phyloP scores from a whole-genome alignment of 2,329 filamentous ascomycete species.

The Pseudocercospora macadamiae region DNA sequence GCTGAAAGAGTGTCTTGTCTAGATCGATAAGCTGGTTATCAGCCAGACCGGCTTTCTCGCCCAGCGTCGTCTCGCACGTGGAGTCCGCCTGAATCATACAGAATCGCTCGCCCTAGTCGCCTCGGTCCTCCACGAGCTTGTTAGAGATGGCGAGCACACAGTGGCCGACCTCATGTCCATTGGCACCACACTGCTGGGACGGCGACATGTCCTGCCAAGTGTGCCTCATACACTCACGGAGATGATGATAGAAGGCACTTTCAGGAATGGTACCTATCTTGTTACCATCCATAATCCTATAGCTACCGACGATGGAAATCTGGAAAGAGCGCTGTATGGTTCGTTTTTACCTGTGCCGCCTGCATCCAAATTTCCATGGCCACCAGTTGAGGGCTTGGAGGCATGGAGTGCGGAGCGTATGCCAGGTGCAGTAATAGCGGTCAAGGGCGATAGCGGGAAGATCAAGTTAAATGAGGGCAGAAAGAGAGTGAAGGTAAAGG shows the following conservation, averaged over 20 bases:
- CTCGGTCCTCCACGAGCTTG: slow-evolving; percentile 90
- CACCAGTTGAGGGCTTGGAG: slow-evolving; percentile 58
- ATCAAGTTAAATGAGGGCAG: slow-evolving; percentile 75
- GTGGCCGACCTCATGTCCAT: slow-evolving; percentile 93
- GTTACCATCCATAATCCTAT: slow-evolving; percentile 94
- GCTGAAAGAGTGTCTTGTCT: slow-evolving; percentile 5
- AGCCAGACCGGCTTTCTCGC: slow-evolving; percentile 86
- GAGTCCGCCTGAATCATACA: slow-evolving; percentile 84
- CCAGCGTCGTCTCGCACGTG: slow-evolving; percentile 83
- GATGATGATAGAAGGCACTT: slow-evolving; percentile 93
- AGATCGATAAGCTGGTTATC: slow-evolving; percentile 96
- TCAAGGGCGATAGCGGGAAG: slow-evolving; percentile 63
- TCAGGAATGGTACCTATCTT: slow-evolving; percentile 85
- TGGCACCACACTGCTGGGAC: slow-evolving; percentile 88
- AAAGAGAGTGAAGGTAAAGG: slow-evolving; percentile 71
- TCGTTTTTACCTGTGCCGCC: slow-evolving; percentile 81
- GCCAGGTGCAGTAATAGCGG: slow-evolving; percentile 78
- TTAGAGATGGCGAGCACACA: slow-evolving; percentile 91
- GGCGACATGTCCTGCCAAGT: slow-evolving; percentile 84
- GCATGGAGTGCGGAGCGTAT: slow-evolving; percentile 66
- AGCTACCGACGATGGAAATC: slow-evolving; percentile 79
- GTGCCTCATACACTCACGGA: slow-evolving; percentile 78
- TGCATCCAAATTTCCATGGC: slow-evolving; percentile 53
- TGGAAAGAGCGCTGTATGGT: slow-evolving; percentile 85
- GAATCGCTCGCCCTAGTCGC: slow-evolving; percentile 86